A percentile compares a stretch with the other conserved stretches of the same genome.
Conservation (phyloP, 345 rosid species). For the Eucalyptus brandiana region DNA sequence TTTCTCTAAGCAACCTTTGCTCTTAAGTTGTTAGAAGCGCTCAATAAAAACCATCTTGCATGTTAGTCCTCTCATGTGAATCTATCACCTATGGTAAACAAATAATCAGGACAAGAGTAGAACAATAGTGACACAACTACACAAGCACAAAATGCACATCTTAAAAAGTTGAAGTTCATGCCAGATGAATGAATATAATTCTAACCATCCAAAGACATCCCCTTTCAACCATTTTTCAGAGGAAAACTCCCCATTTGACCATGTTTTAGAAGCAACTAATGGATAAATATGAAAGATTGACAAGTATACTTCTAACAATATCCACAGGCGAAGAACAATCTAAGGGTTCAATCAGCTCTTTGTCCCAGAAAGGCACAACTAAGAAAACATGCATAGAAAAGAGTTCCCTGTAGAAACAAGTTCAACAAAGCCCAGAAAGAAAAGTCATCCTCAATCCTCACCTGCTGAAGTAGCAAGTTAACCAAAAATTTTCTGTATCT, state of each 20-base stretch:
- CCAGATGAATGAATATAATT: background rate
- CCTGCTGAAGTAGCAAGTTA: background rate
- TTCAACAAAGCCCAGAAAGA: background rate
- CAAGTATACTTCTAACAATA: background rate
- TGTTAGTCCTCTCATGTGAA: background rate
- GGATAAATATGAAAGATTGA: background rate
- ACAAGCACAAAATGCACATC: background rate
- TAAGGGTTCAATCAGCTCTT: background rate
- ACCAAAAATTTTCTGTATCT: background rate
- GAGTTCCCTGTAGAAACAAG: background rate
- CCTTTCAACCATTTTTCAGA: background rate
- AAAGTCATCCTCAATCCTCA: background rate
- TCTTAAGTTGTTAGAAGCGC: background rate
- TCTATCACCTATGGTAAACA: background rate
- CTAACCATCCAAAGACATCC: background rate
- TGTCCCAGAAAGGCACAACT: background rate
- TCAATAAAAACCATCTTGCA: background rate
- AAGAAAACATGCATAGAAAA: background rate
- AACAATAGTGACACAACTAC: background rate
- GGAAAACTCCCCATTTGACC: background rate
- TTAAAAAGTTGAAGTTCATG: background rate
- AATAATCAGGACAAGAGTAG: background rate
- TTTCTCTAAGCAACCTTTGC: background rate
- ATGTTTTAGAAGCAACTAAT: background rate
- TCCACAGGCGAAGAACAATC: background rate